A percentile compares a stretch with the other conserved stretches of the same genome.
phyloP scores from a whole-genome alignment of 139 green algal species.

The Asterochloris sp. region DNA sequence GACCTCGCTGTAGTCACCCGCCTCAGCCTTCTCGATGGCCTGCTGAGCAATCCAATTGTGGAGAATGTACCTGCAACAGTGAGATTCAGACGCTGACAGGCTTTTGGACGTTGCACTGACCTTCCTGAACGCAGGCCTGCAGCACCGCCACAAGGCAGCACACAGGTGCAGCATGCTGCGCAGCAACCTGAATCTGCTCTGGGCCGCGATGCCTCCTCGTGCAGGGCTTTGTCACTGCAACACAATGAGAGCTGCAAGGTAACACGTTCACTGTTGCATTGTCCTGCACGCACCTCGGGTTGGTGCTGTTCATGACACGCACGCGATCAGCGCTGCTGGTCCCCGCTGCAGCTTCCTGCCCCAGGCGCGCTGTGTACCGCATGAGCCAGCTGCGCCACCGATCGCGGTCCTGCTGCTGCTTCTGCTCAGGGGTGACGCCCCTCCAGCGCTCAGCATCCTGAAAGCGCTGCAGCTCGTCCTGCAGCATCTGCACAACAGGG shows the following conservation, averaged over 20 bases:
- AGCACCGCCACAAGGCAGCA: too few relatives aligned
- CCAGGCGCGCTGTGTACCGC: constrained; percentile 38
- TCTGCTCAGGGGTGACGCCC: constrained; percentile 20
- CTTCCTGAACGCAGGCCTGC: too few relatives aligned
- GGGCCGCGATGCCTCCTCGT: too few relatives aligned
- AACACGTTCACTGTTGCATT: not conserved
- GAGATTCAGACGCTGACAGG: too few relatives aligned
- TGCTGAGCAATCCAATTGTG: constrained; percentile 79
- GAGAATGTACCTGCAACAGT: constrained; percentile 54
- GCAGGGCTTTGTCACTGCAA: too few relatives aligned
- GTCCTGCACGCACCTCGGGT: constrained; percentile 37
- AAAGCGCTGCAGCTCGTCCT: constrained; percentile 32
- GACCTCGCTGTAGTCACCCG: constrained; percentile 55
- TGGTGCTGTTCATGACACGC: constrained; percentile 42
- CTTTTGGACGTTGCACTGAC: too few relatives aligned
- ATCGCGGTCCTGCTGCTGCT: constrained; percentile 27
- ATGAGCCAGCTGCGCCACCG: constrained; percentile 40
- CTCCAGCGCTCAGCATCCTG: constrained; percentile 24
- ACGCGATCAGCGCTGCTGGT: constrained; percentile 14
- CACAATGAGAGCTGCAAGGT: too few relatives aligned
- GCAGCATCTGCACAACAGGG: constrained; percentile 16
- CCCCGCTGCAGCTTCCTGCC: constrained; percentile 22
- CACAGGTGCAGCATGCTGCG: too few relatives aligned
- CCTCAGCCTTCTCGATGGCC: constrained; percentile 70
- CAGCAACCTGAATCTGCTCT: too few relatives aligned